Conservation (phyloP, 306 rosid genomes). For the Luffa acutangula region DNA sequence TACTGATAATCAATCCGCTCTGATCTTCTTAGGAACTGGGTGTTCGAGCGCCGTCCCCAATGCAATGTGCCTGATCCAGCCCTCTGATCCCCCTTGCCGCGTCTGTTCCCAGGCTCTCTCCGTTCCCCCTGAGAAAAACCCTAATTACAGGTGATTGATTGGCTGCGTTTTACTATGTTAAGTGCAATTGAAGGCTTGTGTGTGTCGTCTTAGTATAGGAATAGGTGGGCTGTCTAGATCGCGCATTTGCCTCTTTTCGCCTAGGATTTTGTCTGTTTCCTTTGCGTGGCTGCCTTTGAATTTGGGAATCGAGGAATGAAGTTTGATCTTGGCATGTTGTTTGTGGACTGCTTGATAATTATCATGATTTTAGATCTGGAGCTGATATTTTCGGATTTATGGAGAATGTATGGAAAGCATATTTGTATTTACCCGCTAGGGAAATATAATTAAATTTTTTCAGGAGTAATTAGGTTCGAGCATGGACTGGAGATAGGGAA, state of each 20-base stretch:
- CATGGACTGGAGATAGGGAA: background rate
- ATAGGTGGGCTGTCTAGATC: background rate
- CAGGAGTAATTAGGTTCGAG: background rate
- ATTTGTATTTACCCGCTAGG: background rate
- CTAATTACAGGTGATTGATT: slow-evolving; percentile 73
- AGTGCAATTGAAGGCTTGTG: background rate
- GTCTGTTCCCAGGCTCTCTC: slow-evolving; percentile 64
- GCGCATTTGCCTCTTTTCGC: background rate
- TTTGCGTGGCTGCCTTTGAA: background rate
- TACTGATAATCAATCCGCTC: slow-evolving; percentile 36
- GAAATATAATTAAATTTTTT: background rate
- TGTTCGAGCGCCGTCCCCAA: slow-evolving; percentile 87
- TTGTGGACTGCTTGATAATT: background rate
- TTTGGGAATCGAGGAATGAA: background rate
- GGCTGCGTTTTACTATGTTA: background rate
- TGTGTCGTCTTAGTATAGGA: background rate
- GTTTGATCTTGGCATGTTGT: background rate
- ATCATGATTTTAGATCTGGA: background rate
- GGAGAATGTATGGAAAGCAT: background rate
- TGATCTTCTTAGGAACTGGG: slow-evolving; percentile 88
- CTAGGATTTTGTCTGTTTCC: background rate
- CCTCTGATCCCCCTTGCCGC: slow-evolving; percentile 73
- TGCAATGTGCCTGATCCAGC: slow-evolving; percentile 61
- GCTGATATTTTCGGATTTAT: background rate
- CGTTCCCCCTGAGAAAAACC: slow-evolving; percentile 54